These are phyloP conservation scores for Linnemannia zychae DNA, from an alignment of 192 early-diverging fungal genomes.

Conservation along the genomic window DNA sequence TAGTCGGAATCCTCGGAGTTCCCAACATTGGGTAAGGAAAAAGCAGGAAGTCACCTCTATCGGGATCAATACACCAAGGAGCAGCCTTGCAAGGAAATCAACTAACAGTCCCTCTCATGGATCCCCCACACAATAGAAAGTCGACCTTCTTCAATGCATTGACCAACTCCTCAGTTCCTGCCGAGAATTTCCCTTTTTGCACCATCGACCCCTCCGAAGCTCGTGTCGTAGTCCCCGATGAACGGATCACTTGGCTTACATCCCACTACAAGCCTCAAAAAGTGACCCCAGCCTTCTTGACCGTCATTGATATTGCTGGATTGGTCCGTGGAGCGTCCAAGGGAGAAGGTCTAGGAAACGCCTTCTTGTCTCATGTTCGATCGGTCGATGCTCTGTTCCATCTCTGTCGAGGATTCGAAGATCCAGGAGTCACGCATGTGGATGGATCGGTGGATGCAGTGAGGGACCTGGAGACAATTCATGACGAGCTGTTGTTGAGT, in stretches of 20 bases:
- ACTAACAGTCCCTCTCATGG: not conserved
- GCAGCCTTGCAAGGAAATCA: too few species aligned
- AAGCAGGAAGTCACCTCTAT: slow-evolving; percentile 9
- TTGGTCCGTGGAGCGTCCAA: slow-evolving; percentile 75
- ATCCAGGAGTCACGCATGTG: slow-evolving; percentile 73
- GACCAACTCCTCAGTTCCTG: slow-evolving; percentile 61
- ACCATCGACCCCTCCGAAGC: slow-evolving; percentile 85
- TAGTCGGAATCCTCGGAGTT: slow-evolving; percentile 81
- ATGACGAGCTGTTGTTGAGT: slow-evolving; percentile 80
- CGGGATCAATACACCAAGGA: not conserved
- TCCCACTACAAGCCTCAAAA: slow-evolving; percentile 71
- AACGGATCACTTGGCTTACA: slow-evolving; percentile 76
- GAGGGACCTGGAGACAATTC: slow-evolving; percentile 84
- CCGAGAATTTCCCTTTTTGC: slow-evolving; percentile 90
- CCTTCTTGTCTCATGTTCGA: slow-evolving; percentile 83
- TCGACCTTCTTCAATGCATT: slow-evolving; percentile 71
- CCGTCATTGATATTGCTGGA: slow-evolving; percentile 87
- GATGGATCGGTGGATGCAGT: slow-evolving; percentile 79
- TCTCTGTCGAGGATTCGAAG: slow-evolving; percentile 80
- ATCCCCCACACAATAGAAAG: slow-evolving; percentile 37
- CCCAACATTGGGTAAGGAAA: slow-evolving; percentile 84
- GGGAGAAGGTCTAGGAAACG: slow-evolving; percentile 79
- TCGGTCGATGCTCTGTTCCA: slow-evolving; percentile 73
- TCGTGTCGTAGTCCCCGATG: slow-evolving; percentile 76
- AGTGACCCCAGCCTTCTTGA: slow-evolving; percentile 73